These are phyloP conservation scores for Fusarium sp. DNA, from an alignment of 2,329 filamentous ascomycete genomes.

Conservation along the genomic window DNA sequence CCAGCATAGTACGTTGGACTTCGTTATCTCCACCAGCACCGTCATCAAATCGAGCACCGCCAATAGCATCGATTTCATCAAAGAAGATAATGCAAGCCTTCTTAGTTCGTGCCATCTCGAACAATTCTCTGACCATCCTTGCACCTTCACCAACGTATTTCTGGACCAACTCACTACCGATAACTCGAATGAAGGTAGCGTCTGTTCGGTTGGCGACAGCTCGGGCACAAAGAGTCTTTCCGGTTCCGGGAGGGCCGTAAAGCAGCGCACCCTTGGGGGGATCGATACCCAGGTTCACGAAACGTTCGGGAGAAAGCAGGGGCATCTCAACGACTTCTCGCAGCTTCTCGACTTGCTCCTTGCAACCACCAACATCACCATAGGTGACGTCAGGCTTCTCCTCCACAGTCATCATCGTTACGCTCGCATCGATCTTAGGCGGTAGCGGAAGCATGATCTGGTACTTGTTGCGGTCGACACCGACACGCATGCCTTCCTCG, in stretches of 20 bases:
- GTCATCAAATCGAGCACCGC: slow-evolving; percentile 95
- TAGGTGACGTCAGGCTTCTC: slow-evolving; percentile 99
- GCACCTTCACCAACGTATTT: slow-evolving; percentile 99
- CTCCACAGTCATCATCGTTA: slow-evolving; percentile 99
- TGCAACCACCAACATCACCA: slow-evolving; percentile 97
- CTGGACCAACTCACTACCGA: slow-evolving; percentile 96
- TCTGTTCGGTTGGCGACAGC: slow-evolving; percentile 98
- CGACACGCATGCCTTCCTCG: slow-evolving; percentile 98
- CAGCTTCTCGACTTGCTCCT: slow-evolving; percentile 99
- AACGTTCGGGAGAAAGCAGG: slow-evolving; percentile 92
- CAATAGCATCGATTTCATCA: slow-evolving; percentile 96
- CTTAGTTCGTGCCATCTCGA: slow-evolving; percentile 99
- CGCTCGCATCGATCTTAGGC: slow-evolving; percentile 97
- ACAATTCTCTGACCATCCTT: slow-evolving; percentile 97
- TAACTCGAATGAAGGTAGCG: slow-evolving; percentile 98
- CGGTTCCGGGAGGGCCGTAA: slow-evolving; percentile 97
- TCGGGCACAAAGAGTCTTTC: slow-evolving; percentile 97
- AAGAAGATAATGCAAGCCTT: slow-evolving; percentile 99
- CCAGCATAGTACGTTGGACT: slow-evolving; percentile 97
- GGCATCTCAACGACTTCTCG: slow-evolving; percentile 99
- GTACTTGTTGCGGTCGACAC: slow-evolving; percentile 98
- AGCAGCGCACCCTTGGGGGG: slow-evolving; percentile 96
- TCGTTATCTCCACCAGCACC: slow-evolving; percentile 97
- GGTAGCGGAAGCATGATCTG: slow-evolving; percentile 96
- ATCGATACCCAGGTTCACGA: slow-evolving; percentile 98